phyloP scores from a whole-genome alignment of 2,329 filamentous ascomycete genomes.

The Alternaria ventricosa region DNA sequence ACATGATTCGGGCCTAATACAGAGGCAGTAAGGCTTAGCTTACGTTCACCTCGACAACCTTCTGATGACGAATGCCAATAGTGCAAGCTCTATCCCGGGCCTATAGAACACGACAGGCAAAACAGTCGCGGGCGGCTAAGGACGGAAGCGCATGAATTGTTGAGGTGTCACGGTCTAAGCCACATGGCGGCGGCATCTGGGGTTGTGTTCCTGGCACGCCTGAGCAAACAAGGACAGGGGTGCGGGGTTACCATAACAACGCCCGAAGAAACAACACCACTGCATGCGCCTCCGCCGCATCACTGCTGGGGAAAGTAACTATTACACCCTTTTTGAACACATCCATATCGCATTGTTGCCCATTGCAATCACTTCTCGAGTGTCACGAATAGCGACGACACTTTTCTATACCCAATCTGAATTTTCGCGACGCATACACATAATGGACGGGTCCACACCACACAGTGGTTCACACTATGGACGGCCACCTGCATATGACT shows the following conservation, averaged over 20 bases:
- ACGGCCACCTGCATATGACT: constrained; percentile 55
- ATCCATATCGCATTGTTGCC: constrained; percentile 23
- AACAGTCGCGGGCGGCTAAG: constrained; percentile 5
- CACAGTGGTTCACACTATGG: constrained; percentile 46
- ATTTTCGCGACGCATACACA: constrained; percentile 11
- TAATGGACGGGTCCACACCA: constrained; percentile 45
- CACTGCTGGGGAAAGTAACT: constrained; percentile 3
- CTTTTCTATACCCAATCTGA: background rate
- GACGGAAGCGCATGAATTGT: background rate
- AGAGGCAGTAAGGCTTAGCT: background rate
- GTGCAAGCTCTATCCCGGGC: background rate
- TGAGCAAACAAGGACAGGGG: constrained; percentile 4
- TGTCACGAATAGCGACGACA: constrained; percentile 1
- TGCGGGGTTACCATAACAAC: constrained; percentile 15
- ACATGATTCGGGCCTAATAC: constrained; percentile 3
- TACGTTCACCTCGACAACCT: constrained; percentile 4
- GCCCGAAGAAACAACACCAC: constrained; percentile 17
- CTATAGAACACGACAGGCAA: constrained; percentile 2
- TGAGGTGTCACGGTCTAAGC: constrained; percentile 8
- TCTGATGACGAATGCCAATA: background rate
- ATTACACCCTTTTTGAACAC: constrained; percentile 21
- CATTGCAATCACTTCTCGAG: constrained; percentile 15
- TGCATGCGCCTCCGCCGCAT: constrained; percentile 8
- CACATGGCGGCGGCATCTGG: constrained; percentile 8
- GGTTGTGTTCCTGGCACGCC: constrained; percentile 11